phyloP scores from a whole-genome alignment of 805 yeast species.

The Ogataea allantospora region DNA sequence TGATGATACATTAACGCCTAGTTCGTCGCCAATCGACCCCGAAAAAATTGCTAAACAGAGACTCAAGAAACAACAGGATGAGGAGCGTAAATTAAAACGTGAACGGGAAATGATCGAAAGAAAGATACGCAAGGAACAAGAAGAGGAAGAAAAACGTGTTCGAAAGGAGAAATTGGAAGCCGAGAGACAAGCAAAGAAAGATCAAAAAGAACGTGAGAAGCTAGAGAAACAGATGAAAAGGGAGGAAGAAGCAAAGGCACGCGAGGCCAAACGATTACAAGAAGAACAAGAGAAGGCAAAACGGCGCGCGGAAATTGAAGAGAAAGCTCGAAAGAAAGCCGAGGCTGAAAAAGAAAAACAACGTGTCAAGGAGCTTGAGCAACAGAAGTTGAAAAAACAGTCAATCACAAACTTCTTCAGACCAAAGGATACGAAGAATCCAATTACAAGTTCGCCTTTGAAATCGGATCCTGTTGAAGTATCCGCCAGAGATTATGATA shows the following conservation, averaged over 20 bases:
- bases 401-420: slow-evolving; percentile 36
- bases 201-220: slow-evolving; percentile 31
- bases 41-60: slow-evolving; percentile 6
- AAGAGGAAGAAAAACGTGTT: slow-evolving; percentile 17
- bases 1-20: slow-evolving; percentile 8
- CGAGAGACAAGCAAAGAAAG: slow-evolving; percentile 26
- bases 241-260: slow-evolving; percentile 28
- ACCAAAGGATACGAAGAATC: slow-evolving; percentile 9
- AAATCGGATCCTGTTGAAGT: slow-evolving; percentile 2
- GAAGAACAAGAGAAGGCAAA: slow-evolving; percentile 36
- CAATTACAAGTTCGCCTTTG: slow-evolving; percentile 4
- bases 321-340: slow-evolving; percentile 23
- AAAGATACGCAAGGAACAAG: slow-evolving; percentile 10
- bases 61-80: slow-evolving; percentile 10
- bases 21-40: slow-evolving; percentile 7
- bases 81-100: slow-evolving; percentile 10
- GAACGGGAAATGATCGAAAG: slow-evolving; percentile 12
- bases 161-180: slow-evolving; percentile 30
- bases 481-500: slow-evolving; percentile 18
- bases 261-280: slow-evolving; percentile 30
- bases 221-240: slow-evolving; percentile 27
- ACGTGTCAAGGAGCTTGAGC: slow-evolving; percentile 22
- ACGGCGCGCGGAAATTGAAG: slow-evolving; percentile 35
- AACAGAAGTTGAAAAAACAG: slow-evolving; percentile 26
- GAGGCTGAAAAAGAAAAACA: slow-evolving; percentile 23